A percentile compares a stretch with the other conserved stretches of the same genome.
Conservation (phyloP, 805 yeast species). For the Brettanomyces bruxellensis region DNA sequence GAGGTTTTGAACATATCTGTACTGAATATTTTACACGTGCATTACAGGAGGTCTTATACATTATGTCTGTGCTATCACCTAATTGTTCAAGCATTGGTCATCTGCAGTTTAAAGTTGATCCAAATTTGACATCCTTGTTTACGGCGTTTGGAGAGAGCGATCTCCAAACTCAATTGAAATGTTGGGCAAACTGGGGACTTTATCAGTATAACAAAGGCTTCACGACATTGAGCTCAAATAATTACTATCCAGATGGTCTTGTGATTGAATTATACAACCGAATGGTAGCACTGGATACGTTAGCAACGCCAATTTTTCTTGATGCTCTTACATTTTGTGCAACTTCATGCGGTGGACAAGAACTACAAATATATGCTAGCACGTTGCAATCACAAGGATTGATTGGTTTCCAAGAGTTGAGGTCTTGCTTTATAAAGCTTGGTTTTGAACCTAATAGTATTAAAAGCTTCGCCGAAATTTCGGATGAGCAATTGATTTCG, state of each 20-base stretch:
- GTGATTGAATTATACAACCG: constrained; percentile 39
- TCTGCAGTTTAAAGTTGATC: not conserved
- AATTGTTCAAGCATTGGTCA: constrained; percentile 15
- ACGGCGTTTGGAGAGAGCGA: constrained; percentile 19
- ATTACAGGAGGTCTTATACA: constrained; percentile 41
- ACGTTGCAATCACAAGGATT: constrained; percentile 43
- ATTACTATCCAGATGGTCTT: constrained; percentile 39
- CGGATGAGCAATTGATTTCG: constrained; percentile 20
- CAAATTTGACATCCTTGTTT: constrained; percentile 7
- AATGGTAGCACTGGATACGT: constrained; percentile 33
- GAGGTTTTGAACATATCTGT: constrained; percentile 11
- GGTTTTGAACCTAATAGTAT: constrained; percentile 19
- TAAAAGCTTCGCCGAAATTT: constrained; percentile 9
- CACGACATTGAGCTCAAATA: constrained; percentile 38
- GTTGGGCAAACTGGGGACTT: constrained; percentile 18
- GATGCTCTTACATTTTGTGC: constrained; percentile 50
- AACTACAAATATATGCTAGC: constrained; percentile 33
- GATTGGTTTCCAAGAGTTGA: constrained; percentile 39
- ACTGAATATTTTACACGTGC: constrained; percentile 48
- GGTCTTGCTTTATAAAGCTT: constrained; percentile 17
- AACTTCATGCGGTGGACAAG: constrained; percentile 36
- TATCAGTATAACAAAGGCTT: constrained; percentile 16
- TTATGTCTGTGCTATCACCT: constrained; percentile 24
- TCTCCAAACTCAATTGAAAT: constrained; percentile 10
- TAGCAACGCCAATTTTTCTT: constrained; percentile 39